Evolutionary conservation across 176 grass and related monocot genomes (phyloP).

Genomic region (Oropetium thomaeum): DNA sequence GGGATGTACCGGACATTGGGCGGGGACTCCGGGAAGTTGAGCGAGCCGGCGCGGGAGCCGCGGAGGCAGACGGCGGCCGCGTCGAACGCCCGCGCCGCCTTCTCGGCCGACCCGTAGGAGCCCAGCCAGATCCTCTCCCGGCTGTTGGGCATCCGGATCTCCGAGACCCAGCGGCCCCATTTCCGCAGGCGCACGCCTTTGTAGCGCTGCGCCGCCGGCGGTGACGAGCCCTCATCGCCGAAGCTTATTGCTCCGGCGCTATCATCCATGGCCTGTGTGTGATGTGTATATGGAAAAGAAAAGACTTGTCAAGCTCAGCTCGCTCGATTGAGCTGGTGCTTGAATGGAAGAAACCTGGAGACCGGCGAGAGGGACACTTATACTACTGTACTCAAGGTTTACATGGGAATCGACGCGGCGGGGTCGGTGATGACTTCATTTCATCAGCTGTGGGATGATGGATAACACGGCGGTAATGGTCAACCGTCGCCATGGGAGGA

Average conservation of each 20-base stretch:
- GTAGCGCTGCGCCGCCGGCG: conserved; percentile 25
- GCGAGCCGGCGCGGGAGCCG: conserved; percentile 31
- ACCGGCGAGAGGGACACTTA: conserved; percentile 25
- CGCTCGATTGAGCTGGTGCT: background rate
- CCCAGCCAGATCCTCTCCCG: conserved; percentile 50
- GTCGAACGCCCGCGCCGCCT: conserved; percentile 48
- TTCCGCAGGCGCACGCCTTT: conserved; percentile 50
- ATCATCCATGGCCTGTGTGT: conserved; percentile 30
- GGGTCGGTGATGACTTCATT: conserved; percentile 7
- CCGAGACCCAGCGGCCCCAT: conserved; percentile 53
- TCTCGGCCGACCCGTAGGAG: conserved; percentile 44
- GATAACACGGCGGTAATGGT: background rate
- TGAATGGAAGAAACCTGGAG: conserved; percentile 15
- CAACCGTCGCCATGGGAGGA: conserved; percentile 31
- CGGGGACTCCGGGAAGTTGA: conserved; percentile 47
- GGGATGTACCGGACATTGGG: conserved; percentile 26
- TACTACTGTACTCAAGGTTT: too few relatives aligned
- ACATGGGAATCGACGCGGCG: conserved; percentile 32
- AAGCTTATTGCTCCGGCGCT: conserved; percentile 8
- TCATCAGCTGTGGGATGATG: background rate
- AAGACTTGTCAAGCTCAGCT: background rate
- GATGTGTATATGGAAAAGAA: background rate
- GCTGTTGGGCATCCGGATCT: conserved; percentile 56
- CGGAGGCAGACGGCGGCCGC: conserved; percentile 48
- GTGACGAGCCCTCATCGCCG: background rate